Evolutionary conservation across 805 yeast genomes (phyloP).

Genomic region (Clavispora santaluciae): DNA sequence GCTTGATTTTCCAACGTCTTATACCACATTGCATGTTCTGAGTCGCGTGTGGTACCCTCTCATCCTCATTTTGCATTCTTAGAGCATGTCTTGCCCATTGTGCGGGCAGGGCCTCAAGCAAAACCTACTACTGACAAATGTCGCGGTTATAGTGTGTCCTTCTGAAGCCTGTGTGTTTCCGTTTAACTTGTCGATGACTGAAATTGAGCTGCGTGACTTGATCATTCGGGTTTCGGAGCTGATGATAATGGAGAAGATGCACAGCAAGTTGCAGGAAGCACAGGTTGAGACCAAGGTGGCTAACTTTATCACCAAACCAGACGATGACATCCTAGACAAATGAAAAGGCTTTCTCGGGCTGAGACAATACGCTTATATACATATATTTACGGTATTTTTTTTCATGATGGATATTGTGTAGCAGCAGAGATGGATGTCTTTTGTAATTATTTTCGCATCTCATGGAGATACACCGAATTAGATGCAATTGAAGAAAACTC

Average conservation of each 20-base stretch:
- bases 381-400: not conserved
- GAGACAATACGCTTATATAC: no score
- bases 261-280: constrained; percentile 21
- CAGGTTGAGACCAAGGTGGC: constrained; percentile 23
- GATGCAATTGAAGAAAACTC: not conserved
- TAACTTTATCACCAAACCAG: constrained; percentile 17
- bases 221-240: constrained; percentile 17
- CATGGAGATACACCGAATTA: no score
- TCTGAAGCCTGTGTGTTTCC: constrained; percentile 27
- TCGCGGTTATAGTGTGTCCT: constrained; percentile 28
- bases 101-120: constrained; percentile 22
- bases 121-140: constrained; percentile 23
- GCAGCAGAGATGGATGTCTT: no score
- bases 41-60: no score
- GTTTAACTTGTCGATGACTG: constrained; percentile 26
- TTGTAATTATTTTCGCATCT: no score
- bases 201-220: constrained; percentile 22
- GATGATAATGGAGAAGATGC: constrained; percentile 25
- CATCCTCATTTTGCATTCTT: not conserved
- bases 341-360: no score
- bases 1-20: no score
- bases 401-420: no score
- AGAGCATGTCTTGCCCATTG: constrained; percentile 25
- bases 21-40: not conserved
- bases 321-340: constrained; percentile 3